Percentiles rank a stretch among this genome's conserved stretches.
Conservation (phyloP, 2,329 filamentous ascomycete genomes). For the Rhynchosporium agropyri region DNA sequence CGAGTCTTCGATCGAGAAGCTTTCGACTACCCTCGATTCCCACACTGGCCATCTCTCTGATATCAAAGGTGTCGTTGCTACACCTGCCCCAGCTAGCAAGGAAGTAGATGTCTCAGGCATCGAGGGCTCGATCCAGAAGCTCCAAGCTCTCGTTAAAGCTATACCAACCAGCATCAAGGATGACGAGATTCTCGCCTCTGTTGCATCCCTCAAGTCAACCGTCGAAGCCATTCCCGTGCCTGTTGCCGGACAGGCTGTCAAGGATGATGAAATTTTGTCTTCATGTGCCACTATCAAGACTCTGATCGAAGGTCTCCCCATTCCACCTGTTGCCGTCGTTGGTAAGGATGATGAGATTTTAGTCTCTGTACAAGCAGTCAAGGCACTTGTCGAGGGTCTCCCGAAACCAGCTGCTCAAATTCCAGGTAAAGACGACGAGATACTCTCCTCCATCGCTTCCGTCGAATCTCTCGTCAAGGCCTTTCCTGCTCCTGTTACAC, state of each 20-base stretch:
- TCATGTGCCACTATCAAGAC: conserved; percentile 20
- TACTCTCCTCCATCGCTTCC: conserved; percentile 13
- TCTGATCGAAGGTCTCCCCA: conserved; percentile 18
- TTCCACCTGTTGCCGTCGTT: conserved; percentile 1
- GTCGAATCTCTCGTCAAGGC: conserved; percentile 14
- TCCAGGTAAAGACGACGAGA: conserved; percentile 15
- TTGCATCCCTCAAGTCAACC: conserved; percentile 19
- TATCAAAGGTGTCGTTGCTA: conserved; percentile 20
- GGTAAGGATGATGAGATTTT: conserved; percentile 28
- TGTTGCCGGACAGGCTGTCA: conserved; percentile 10
- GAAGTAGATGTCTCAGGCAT: conserved; percentile 23
- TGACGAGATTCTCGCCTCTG: conserved; percentile 5
- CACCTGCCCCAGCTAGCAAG: conserved; percentile 18
- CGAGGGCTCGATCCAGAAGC: conserved; percentile 16
- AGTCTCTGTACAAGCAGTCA: conserved; percentile 12
- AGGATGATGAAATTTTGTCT: conserved; percentile 17
- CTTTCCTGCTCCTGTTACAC: conserved; percentile 17
- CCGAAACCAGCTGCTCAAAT: conserved; percentile 16
- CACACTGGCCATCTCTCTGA: conserved; percentile 22
- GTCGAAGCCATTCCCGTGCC: conserved; percentile 19
- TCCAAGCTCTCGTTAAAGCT: conserved; percentile 15
- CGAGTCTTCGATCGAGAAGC: conserved; percentile 23
- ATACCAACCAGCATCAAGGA: conserved; percentile 12
- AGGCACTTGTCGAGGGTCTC: conserved; percentile 17
- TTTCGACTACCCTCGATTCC: conserved; percentile 20